Conservation (phyloP, 345 rosid genomes). For the Citrus reticulata region DNA sequence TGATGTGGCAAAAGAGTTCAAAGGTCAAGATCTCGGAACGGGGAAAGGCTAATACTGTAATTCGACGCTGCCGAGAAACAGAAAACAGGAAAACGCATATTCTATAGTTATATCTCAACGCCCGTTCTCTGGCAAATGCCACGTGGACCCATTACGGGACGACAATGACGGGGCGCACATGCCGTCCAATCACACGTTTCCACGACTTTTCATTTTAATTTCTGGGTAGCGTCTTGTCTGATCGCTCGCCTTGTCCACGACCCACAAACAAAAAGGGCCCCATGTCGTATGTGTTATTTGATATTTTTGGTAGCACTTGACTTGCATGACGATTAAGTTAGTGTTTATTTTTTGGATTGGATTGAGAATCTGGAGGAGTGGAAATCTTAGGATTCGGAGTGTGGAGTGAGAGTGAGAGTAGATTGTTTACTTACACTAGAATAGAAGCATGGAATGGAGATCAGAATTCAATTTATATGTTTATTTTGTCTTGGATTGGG, state of each 20-base stretch:
- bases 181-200: slow-evolving; percentile 11
- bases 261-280: not conserved
- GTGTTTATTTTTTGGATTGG: too few species aligned
- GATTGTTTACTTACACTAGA: too few species aligned
- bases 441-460: too few species aligned
- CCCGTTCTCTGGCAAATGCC: slow-evolving; percentile 16
- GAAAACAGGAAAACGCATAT: slow-evolving; percentile 10
- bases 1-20: not conserved
- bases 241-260: not conserved
- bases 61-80: not conserved
- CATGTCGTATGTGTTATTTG: not conserved
- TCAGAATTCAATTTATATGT: too few species aligned
- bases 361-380: too few species aligned
- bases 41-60: not conserved
- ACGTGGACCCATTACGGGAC: slow-evolving; percentile 11
- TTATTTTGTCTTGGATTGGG: too few species aligned
- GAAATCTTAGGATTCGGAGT: too few species aligned
- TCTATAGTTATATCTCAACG: not conserved
- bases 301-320: not conserved
- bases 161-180: not conserved
- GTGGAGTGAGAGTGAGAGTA: too few species aligned
- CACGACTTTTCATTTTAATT: not conserved
- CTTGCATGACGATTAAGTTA: too few species aligned
- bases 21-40: not conserved
- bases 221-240: not conserved